These are phyloP conservation scores for Pisolithus tinctorius DNA, from an alignment of 768 basidiomycete genomes.

Conservation along the genomic window DNA sequence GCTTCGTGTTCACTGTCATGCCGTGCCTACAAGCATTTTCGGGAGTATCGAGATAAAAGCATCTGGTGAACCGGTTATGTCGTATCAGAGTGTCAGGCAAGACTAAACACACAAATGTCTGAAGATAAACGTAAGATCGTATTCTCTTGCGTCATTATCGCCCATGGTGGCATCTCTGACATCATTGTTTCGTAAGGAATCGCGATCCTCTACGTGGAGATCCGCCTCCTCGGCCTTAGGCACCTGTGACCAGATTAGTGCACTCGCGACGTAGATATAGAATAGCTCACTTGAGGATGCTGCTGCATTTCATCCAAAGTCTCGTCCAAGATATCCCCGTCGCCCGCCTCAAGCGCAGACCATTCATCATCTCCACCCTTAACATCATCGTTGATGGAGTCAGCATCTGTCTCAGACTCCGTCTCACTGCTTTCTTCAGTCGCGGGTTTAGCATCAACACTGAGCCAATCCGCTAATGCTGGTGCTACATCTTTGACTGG, in stretches of 20 bases:
- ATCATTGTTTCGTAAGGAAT: neutral
- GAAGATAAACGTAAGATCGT: slow-evolving; percentile 77
- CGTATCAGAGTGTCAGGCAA: neutral
- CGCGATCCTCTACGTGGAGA: slow-evolving; percentile 4
- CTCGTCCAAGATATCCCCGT: slow-evolving; percentile 18
- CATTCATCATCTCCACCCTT: slow-evolving; percentile 34
- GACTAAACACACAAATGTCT: slow-evolving; percentile 59
- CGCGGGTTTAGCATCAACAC: slow-evolving; percentile 35
- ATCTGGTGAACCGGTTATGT: slow-evolving; percentile 35
- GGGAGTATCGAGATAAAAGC: slow-evolving; percentile 85
- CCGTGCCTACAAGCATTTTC: slow-evolving; percentile 62
- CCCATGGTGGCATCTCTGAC: slow-evolving; percentile 58
- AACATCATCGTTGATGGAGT: slow-evolving; percentile 63
- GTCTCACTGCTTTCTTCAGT: slow-evolving; percentile 30
- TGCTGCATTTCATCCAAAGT: slow-evolving; percentile 9
- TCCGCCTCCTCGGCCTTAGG: neutral
- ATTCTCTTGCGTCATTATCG: slow-evolving; percentile 66
- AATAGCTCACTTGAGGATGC: neutral
- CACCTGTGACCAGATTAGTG: slow-evolving; percentile 5
- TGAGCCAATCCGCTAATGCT: slow-evolving; percentile 54
- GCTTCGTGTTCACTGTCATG: slow-evolving; percentile 49
- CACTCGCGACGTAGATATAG: neutral
- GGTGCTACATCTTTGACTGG: slow-evolving; percentile 38
- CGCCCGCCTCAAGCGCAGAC: slow-evolving; percentile 20
- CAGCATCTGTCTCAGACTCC: slow-evolving; percentile 58